A percentile compares a stretch with the other conserved stretches of the same genome.
These are phyloP conservation scores for Osmanthus fragrans DNA, from an alignment of 257 asterid genomes.

Conservation along the genomic window DNA sequence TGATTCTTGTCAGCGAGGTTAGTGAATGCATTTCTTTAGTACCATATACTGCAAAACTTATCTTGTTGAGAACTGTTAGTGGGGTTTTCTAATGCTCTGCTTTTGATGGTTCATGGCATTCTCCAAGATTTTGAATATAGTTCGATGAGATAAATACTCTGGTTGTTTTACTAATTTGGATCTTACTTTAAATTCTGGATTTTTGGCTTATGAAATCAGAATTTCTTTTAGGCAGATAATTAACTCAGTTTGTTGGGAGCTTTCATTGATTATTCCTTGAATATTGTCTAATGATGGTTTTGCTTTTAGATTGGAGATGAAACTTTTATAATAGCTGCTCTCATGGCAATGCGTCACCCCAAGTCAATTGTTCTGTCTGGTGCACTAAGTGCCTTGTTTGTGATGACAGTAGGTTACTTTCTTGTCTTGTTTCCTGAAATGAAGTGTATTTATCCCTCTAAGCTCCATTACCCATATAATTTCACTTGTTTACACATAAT, in stretches of 20 bases:
- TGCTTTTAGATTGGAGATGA: conserved; percentile 84
- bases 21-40: conserved; percentile 21
- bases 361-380: conserved; percentile 90
- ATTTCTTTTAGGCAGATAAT: conserved; percentile 7
- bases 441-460: conserved; percentile 3
- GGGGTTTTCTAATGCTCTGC: neutral
- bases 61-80: neutral
- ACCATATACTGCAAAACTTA: conserved; percentile 1
- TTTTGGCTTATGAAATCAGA: conserved; percentile 7
- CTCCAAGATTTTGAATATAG: neutral
- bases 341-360: conserved; percentile 99
- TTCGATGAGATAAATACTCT: conserved; percentile 6
- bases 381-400: conserved; percentile 93
- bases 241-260: conserved; percentile 12
- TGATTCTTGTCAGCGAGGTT: conserved; percentile 96
- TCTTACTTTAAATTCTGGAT: conserved; percentile 4
- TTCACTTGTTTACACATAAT: neutral
- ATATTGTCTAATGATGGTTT: conserved; percentile 23
- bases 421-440: conserved; percentile 8
- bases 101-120: conserved; percentile 14
- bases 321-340: conserved; percentile 95
- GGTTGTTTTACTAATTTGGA: conserved; percentile 14
- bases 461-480: neutral
- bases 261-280: conserved; percentile 16
- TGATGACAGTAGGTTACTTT: conserved; percentile 80